phyloP scores from a whole-genome alignment of 1,139 yeast genomes.

The Diutina rugosa region DNA sequence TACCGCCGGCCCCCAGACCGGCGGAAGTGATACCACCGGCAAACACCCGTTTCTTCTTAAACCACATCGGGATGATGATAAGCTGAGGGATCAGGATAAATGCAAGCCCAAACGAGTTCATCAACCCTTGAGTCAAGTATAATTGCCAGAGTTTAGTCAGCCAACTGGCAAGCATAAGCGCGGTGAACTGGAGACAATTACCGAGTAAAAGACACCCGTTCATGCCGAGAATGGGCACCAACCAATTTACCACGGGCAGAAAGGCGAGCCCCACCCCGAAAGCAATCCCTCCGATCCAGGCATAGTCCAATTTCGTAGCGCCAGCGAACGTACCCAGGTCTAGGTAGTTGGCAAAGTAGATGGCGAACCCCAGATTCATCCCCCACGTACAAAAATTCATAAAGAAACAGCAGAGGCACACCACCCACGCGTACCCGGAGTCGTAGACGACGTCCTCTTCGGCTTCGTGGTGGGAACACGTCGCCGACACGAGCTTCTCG shows the following conservation, averaged over 20 bases:
- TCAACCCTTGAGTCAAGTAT: constrained; percentile 37
- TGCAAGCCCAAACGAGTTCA: constrained; percentile 38
- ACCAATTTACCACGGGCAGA: constrained; percentile 27
- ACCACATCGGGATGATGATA: constrained; percentile 8
- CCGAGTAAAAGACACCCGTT: constrained; percentile 26
- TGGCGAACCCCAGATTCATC: constrained; percentile 39
- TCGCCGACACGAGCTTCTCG: neutral
- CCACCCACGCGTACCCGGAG: constrained; percentile 38
- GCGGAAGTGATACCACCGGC: constrained; percentile 36
- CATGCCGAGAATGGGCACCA: constrained; percentile 27
- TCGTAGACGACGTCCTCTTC: constrained; percentile 10
- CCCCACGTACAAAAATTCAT: constrained; percentile 40
- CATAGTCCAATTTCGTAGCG: constrained; percentile 28
- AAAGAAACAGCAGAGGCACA: constrained; percentile 27
- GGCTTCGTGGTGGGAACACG: neutral
- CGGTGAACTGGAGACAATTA: constrained; percentile 34
- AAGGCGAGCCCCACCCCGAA: constrained; percentile 23
- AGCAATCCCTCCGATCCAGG: constrained; percentile 29
- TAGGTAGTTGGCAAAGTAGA: constrained; percentile 34
- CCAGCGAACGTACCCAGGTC: constrained; percentile 21
- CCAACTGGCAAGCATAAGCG: constrained; percentile 41
- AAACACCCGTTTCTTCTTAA: constrained; percentile 7
- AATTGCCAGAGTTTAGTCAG: constrained; percentile 38
- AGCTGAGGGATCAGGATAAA: constrained; percentile 25
- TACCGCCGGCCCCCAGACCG: constrained; percentile 56